Base-by-base conservation (phyloP, 768 basidiomycete species). In the Macrocybe gigantea region DNA sequence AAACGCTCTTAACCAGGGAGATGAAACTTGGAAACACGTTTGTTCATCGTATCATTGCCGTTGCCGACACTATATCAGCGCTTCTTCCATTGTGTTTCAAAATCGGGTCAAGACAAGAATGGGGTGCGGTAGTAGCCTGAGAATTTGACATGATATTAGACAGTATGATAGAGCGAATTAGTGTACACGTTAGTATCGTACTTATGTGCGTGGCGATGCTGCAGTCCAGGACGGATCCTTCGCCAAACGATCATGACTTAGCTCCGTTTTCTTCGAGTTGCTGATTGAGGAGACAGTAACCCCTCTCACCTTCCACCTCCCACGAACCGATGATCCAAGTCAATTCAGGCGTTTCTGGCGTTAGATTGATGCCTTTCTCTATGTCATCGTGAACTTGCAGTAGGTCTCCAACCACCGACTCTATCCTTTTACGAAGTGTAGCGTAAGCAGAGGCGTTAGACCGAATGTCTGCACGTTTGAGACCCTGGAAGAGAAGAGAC, bases 371-470 rank as follows among this genome's bases (percentile, higher is more conserved):
- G 10, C 40, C 14, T 1, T 42, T 48, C 13, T 51, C 49, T 46
- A 37, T 41, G 37, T 46, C 56, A 9, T 64, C 60, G 44, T 73
- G 74, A 40, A 73, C 68, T 2, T 71, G 61, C 7, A 63, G 51
- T 10, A 83, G 61, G 44, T 77, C 71, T 4, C 78, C 77, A 14
- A 83, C 53, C 12, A 82, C 53, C 3, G 71, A 72, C 29, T 61
- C 53, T 9, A 85, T 57, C 39, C 73, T 70, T 5, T 60, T 54
- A 11, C 61, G 56, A 47, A 84, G 72, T 33, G 51, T 59, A 6
- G 51, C 46, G 30, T 71, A 65, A 33, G 71, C 69, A 12, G 49
- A 58, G 0, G 48, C 47, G 55, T 84, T 70, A 33, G 67, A 64
- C 15, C 51, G 59, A 12, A 82, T 59, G 52, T 79, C 71, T 1